phyloP scores from a whole-genome alignment of 2,329 filamentous ascomycete species.

The Pseudocercospora musae region DNA sequence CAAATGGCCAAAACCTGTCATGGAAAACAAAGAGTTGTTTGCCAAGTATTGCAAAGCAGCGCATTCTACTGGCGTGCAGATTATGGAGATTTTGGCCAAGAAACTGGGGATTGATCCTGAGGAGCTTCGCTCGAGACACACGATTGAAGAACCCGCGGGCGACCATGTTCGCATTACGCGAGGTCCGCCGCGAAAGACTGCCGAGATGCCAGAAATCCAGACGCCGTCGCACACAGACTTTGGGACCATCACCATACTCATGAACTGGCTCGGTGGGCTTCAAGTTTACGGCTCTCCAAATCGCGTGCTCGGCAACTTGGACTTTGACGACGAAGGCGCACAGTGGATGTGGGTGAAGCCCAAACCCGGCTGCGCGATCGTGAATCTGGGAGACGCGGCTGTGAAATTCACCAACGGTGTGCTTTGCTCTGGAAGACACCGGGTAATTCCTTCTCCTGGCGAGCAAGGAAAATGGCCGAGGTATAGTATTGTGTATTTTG shows the following conservation, averaged over 20 bases:
- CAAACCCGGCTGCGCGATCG: slow-evolving; percentile 43
- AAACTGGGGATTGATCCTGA: slow-evolving; percentile 44
- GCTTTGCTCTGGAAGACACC: slow-evolving; percentile 46
- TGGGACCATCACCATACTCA: slow-evolving; percentile 54
- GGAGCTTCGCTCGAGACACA: slow-evolving; percentile 47
- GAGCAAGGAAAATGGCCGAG: slow-evolving; percentile 46
- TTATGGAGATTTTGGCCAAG: slow-evolving; percentile 47
- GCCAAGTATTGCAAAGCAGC: slow-evolving; percentile 45
- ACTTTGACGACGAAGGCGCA: slow-evolving; percentile 22
- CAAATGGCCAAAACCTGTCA: slow-evolving; percentile 28
- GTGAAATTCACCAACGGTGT: slow-evolving; percentile 46
- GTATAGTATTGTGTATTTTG: slow-evolving; percentile 56
- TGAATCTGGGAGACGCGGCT: slow-evolving; percentile 49
- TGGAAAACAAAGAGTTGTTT: slow-evolving; percentile 34
- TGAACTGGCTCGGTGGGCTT: slow-evolving; percentile 56
- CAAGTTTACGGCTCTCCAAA: slow-evolving; percentile 42
- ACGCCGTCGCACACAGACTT: slow-evolving; percentile 53
- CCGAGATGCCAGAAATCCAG: slow-evolving; percentile 36
- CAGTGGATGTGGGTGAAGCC: slow-evolving; percentile 56
- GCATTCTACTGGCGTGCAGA: slow-evolving; percentile 46
- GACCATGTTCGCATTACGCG: slow-evolving; percentile 54
- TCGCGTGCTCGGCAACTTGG: slow-evolving; percentile 19
- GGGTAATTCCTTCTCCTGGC: slow-evolving; percentile 51
- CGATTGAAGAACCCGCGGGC: slow-evolving; percentile 42
- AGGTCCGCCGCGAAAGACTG: slow-evolving; percentile 45